phyloP scores from a whole-genome alignment of 139 green algal species.

The Volvox africanus region DNA sequence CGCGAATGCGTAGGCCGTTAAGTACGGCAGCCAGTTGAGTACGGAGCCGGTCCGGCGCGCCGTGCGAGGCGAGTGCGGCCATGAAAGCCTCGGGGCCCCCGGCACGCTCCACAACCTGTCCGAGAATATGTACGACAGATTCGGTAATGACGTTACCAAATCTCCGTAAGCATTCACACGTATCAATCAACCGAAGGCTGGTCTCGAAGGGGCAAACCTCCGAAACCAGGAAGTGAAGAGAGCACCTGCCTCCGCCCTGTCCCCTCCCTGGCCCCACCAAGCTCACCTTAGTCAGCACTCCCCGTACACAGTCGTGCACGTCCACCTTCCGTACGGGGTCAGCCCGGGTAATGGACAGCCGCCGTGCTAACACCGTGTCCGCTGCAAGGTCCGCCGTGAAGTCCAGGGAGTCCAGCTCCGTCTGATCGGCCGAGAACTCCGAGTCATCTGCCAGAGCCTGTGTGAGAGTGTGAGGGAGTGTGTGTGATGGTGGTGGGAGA shows the following conservation, averaged over 20 bases:
- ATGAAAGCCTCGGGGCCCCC: slow-evolving; percentile 11
- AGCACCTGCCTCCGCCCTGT: not conserved
- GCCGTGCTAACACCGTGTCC: slow-evolving; percentile 52
- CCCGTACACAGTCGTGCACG: slow-evolving; percentile 23
- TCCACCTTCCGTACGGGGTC: slow-evolving; percentile 51
- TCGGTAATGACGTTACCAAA: too few species aligned
- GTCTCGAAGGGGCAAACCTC: too few species aligned
- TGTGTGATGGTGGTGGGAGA: not conserved
- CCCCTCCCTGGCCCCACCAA: not conserved
- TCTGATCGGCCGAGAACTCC: slow-evolving; percentile 55
- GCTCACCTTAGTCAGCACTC: slow-evolving; percentile 41
- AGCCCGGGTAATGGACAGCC: slow-evolving; percentile 48
- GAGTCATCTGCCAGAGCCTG: slow-evolving; percentile 53
- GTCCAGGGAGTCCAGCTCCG: slow-evolving; percentile 55
- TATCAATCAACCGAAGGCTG: too few species aligned
- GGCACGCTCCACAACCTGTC: slow-evolving; percentile 16
- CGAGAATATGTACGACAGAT: too few species aligned
- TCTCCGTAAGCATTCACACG: too few species aligned
- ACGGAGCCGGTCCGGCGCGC: slow-evolving; percentile 5
- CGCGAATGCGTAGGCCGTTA: not conserved
- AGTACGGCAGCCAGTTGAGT: slow-evolving; percentile 30
- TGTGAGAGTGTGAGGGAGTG: not conserved
- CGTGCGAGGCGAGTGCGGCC: not conserved
- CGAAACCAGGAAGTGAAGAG: too few species aligned
- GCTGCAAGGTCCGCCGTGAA: slow-evolving; percentile 50